Percentiles rank a stretch among this genome's conserved stretches.
These are phyloP conservation scores for Cercospora beticola DNA, from an alignment of 2,329 filamentous ascomycete species.

Conservation along the genomic window DNA sequence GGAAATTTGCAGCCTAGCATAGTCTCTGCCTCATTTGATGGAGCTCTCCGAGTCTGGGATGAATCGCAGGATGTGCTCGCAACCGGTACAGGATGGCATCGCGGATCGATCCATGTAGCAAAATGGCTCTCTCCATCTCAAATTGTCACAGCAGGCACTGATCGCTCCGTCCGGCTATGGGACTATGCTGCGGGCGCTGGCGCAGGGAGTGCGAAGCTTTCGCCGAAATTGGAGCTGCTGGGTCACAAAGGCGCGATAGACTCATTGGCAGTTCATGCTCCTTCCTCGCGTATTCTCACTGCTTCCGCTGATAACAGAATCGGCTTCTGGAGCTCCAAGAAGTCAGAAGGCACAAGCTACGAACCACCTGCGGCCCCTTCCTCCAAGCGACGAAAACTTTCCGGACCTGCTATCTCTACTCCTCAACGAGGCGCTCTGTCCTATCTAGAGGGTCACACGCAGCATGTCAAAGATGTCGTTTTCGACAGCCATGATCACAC, in stretches of 20 bases:
- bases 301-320: slow-evolving; percentile 80
- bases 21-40: slow-evolving; percentile 92
- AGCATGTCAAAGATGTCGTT: slow-evolving; percentile 72
- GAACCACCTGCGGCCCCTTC: slow-evolving; percentile 66
- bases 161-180: slow-evolving; percentile 86
- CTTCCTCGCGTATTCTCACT: slow-evolving; percentile 76
- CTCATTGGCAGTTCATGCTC: slow-evolving; percentile 69
- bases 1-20: slow-evolving; percentile 66
- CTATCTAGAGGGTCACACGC: slow-evolving; percentile 69
- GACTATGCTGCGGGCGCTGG: slow-evolving; percentile 65
- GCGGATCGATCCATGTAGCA: slow-evolving; percentile 74
- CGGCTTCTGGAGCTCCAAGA: slow-evolving; percentile 85
- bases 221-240: slow-evolving; percentile 76
- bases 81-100: slow-evolving; percentile 68
- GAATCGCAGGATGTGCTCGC: slow-evolving; percentile 81
- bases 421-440: slow-evolving; percentile 76
- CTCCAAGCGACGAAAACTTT: slow-evolving; percentile 74
- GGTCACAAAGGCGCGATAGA: slow-evolving; percentile 76
- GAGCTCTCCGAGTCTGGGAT: slow-evolving; percentile 84
- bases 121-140: slow-evolving; percentile 77
- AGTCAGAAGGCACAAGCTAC: slow-evolving; percentile 70
- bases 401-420: slow-evolving; percentile 45
- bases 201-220: slow-evolving; percentile 50
- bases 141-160: slow-evolving; percentile 78
- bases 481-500: slow-evolving; percentile 85